Evolutionary conservation across 192 early-diverging fungal species (phyloP), one percentile per base, ranked within the genome.

Genomic region (Obelidium mucronatum): DNA sequence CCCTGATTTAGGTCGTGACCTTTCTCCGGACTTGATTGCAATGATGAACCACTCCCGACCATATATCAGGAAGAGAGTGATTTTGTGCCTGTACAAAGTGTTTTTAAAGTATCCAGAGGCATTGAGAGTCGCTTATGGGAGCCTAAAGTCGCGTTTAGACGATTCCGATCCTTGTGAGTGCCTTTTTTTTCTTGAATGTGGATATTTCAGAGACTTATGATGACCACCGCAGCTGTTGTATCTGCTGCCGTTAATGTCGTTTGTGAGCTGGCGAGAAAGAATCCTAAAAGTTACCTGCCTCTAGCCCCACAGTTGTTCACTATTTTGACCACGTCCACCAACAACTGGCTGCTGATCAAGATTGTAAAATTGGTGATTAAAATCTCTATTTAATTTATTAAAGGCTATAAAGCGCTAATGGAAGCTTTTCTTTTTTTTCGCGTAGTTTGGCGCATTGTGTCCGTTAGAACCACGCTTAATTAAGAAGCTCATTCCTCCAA

Each of bases 301-400:
- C 89, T 99, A 22, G 98, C 96, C 19, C 98, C 98, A 3, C 93
- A 95, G 64, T 86, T 99, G 2, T 99, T 95, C 80, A 93, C 91
- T 3, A 85, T 98, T 55, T 79, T 99, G 54, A 97, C 91, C 5
- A 91, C 91, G n/a, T 92, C 92, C 2, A 87, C 88, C 19, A 98
- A 99, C 83, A 99, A 98, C 78, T 99, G 98, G 98, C 96, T 98
- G 92, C 90, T 97, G n/a, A 99, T 99, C 82, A 99, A 99, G 78
- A 96, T 99, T 44, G 94, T 98, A 76, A 99, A 99, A 81, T 84
- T 99, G 80, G 94, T 94, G n/a, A n/a, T n/a, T n/a, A 86, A 68
- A 68, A 73, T 72, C 19, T 6, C 42, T 33, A 33, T 34, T 61
- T 40, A 19, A 37, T 78, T 63, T 62, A 36, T 13, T 36, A 31